Percentiles rank a stretch among this genome's conserved stretches.
phyloP scores from a whole-genome alignment of 371 early-diverging fungal genomes.

The Apophysomyces trapeziformis region DNA sequence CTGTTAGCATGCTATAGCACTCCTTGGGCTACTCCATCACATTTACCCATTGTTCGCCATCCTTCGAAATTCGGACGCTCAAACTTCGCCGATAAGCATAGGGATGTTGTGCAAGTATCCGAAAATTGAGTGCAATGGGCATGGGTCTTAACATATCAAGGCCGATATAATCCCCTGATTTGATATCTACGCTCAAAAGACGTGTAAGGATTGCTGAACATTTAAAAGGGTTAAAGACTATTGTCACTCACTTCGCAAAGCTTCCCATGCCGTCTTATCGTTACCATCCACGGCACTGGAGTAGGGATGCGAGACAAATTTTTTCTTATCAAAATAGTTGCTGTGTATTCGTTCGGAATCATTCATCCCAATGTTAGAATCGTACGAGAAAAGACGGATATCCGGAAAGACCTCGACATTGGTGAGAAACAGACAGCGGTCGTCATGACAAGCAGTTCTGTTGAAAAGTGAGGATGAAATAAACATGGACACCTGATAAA shows the following conservation, averaged over 20 bases:
- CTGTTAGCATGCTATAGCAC: not conserved
- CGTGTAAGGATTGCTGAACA: too few relatives aligned
- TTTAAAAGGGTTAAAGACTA: too few relatives aligned
- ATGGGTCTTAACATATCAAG: constrained; percentile 63
- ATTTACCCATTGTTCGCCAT: constrained; percentile 51
- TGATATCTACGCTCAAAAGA: constrained; percentile 32
- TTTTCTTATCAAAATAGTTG: constrained; percentile 42
- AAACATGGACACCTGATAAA: not conserved
- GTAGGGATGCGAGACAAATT: constrained; percentile 46
- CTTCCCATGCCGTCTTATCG: constrained; percentile 49
- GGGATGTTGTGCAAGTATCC: constrained; percentile 46
- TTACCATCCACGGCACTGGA: constrained; percentile 58
- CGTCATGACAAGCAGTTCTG: constrained; percentile 47
- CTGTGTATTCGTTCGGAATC: constrained; percentile 51
- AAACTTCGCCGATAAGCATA: constrained; percentile 34
- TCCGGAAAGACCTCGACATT: constrained; percentile 58
- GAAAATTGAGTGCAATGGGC: constrained; percentile 49
- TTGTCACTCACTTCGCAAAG: constrained; percentile 32
- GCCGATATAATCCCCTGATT: constrained; percentile 65
- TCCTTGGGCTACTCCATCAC: not conserved
- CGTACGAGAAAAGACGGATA: constrained; percentile 53
- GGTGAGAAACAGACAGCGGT: constrained; percentile 62
- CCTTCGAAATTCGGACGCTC: constrained; percentile 46
- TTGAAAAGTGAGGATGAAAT: not conserved
- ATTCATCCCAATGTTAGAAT: constrained; percentile 51